Percentiles rank a stretch among this genome's conserved stretches.
Evolutionary conservation across 148 eudicot genomes (phyloP).

Genomic region (Rhododendron henanense): DNA sequence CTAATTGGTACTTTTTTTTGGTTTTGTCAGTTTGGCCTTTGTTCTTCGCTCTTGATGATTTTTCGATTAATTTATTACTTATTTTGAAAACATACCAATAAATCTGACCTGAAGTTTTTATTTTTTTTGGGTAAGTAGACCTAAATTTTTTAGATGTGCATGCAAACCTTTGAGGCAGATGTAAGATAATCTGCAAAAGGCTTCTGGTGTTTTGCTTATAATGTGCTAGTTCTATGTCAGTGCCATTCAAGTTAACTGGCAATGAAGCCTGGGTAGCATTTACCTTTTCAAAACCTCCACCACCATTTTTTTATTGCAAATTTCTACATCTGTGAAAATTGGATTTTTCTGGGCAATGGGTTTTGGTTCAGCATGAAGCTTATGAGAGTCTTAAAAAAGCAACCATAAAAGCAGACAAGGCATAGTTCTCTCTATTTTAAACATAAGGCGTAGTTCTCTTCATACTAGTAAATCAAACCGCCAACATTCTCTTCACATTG

Average conservation of each 20-base stretch:
- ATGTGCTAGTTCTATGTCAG: neutral
- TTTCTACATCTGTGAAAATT: neutral
- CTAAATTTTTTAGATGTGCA: neutral
- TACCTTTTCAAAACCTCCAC: neutral
- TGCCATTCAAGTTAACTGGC: neutral
- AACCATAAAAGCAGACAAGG: neutral
- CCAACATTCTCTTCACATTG: neutral
- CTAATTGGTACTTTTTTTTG: too few relatives aligned
- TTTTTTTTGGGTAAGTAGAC: too few relatives aligned
- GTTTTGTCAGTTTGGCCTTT: too few relatives aligned
- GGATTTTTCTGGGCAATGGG: neutral
- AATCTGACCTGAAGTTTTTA: too few relatives aligned
- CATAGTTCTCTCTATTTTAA: neutral
- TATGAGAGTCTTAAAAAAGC: neutral
- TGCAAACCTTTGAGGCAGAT: neutral
- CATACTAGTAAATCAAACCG: neutral
- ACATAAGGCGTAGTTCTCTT: neutral
- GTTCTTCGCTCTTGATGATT: too few relatives aligned
- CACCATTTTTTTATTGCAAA: neutral
- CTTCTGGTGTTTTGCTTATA: neutral
- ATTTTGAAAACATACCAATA: too few relatives aligned
- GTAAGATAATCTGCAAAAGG: neutral
- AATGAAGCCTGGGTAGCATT: neutral
- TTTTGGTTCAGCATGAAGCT: neutral
- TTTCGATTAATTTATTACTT: too few relatives aligned